Conservation (phyloP, 306 rosid species). For the Lotus japonicus region DNA sequence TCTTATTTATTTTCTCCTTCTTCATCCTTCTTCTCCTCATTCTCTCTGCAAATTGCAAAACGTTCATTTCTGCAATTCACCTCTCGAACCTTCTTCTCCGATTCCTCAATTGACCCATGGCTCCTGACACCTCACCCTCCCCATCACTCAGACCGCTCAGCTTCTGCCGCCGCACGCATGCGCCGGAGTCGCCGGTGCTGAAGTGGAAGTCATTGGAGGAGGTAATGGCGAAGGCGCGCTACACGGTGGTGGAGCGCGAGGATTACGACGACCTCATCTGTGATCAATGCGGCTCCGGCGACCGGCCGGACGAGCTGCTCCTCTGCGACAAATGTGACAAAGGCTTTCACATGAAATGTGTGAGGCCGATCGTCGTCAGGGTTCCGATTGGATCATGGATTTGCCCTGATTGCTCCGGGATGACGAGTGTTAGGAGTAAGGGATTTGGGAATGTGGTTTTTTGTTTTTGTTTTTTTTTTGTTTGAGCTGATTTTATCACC, state of each 20-base stretch:
- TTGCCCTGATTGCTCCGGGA: constrained; percentile 61
- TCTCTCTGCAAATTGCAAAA: too few relatives aligned
- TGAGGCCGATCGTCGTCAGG: constrained; percentile 67
- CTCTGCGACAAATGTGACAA: constrained; percentile 76
- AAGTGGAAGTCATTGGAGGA: constrained; percentile 1
- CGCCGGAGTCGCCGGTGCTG: constrained; percentile 21
- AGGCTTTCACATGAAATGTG: constrained; percentile 83
- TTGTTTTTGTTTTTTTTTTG: neutral
- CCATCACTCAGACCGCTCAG: constrained; percentile 38
- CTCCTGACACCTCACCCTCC: constrained; percentile 48
- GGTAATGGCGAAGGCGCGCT: too few relatives aligned
- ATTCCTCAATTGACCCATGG: constrained; percentile 32
- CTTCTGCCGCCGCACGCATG: constrained; percentile 50
- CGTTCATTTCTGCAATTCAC: neutral
- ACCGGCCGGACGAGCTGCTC: constrained; percentile 57
- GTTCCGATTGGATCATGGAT: constrained; percentile 87
- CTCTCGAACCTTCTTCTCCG: constrained; percentile 11
- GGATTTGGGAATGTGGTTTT: neutral
- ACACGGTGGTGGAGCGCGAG: constrained; percentile 7
- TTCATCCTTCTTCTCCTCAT: constrained; percentile 25
- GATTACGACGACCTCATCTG: constrained; percentile 47
- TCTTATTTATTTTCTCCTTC: neutral
- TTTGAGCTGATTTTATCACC: neutral
- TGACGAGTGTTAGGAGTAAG: constrained; percentile 51
- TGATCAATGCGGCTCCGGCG: constrained; percentile 68